Conservation (phyloP, 164 flowering plant species). For the Dillenia suffruticosa region DNA sequence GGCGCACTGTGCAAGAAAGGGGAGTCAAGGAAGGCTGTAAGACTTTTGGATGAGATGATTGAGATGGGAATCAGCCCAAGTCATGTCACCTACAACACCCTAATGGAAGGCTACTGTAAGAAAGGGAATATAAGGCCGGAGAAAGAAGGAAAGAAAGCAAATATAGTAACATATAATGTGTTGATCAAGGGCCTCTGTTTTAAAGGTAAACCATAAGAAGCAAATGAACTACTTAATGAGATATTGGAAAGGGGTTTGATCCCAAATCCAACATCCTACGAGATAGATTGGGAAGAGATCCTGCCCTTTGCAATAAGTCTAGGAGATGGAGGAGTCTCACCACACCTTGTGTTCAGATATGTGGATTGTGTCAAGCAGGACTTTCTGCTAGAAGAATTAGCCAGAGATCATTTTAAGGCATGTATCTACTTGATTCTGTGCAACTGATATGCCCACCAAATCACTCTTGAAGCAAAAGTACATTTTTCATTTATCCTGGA, state of each 20-base stretch:
- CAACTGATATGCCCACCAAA: too few species aligned
- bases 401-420: too few species aligned
- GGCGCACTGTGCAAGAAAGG: constrained; percentile 25
- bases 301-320: too few species aligned
- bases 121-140: constrained; percentile 26
- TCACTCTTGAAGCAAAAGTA: too few species aligned
- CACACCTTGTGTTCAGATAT: too few species aligned
- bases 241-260: constrained; percentile 34
- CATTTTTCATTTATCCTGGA: too few species aligned
- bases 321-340: too few species aligned
- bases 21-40: constrained; percentile 18
- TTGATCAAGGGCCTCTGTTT: constrained; percentile 27
- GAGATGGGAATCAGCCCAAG: constrained; percentile 21
- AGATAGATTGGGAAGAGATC: not conserved
- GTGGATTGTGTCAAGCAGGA: too few species aligned
- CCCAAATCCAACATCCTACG: constrained; percentile 10
- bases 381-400: too few species aligned
- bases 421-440: too few species aligned
- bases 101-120: constrained; percentile 27
- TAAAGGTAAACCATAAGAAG: constrained; percentile 28
- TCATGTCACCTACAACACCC: constrained; percentile 28
- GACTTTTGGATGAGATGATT: constrained; percentile 25
- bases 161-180: constrained; percentile 32
- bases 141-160: constrained; percentile 24
- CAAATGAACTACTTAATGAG: constrained; percentile 28